These are phyloP conservation scores for Microsporum audouinii DNA, from an alignment of 2,329 filamentous ascomycete genomes.

Conservation along the genomic window DNA sequence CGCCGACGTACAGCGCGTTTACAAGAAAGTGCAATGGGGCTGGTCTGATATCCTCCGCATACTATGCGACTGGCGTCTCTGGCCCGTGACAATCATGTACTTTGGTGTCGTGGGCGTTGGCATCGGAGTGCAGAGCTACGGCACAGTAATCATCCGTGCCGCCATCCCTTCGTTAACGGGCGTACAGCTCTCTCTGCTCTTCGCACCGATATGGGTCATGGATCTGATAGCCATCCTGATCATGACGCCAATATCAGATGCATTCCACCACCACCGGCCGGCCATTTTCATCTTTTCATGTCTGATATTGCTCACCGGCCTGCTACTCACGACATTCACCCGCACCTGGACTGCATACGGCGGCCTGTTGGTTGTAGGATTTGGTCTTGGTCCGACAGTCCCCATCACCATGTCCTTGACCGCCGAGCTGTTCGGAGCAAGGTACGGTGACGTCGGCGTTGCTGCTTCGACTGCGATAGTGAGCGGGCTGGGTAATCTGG, in stretches of 20 bases:
- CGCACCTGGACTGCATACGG: slow-evolving; percentile 72
- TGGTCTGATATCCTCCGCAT: slow-evolving; percentile 58
- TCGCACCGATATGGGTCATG: slow-evolving; percentile 86
- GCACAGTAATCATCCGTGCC: slow-evolving; percentile 69
- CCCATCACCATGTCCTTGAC: slow-evolving; percentile 94
- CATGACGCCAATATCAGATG: slow-evolving; percentile 73
- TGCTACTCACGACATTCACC: slow-evolving; percentile 68
- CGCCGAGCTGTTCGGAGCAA: slow-evolving; percentile 76
- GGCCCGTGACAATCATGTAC: slow-evolving; percentile 82
- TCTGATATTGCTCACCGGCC: slow-evolving; percentile 67
- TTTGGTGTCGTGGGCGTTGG: slow-evolving; percentile 89
- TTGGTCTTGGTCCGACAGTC: slow-evolving; percentile 79
- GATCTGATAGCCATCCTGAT: slow-evolving; percentile 79
- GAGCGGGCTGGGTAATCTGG: slow-evolving; percentile 75
- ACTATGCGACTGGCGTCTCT: slow-evolving; percentile 74
- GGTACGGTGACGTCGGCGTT: slow-evolving; percentile 83
- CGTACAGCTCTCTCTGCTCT: slow-evolving; percentile 67
- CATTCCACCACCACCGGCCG: slow-evolving; percentile 68
- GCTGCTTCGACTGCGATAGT: slow-evolving; percentile 77
- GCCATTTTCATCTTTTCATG: slow-evolving; percentile 69
- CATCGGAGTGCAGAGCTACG: slow-evolving; percentile 80
- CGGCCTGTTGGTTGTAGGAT: slow-evolving; percentile 79
- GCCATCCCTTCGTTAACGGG: slow-evolving; percentile 64
- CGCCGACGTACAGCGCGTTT: slow-evolving; percentile 67
- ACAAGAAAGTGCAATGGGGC: slow-evolving; percentile 63